These are phyloP conservation scores for Pseudocercospora crystallina DNA, from an alignment of 2,329 filamentous ascomycete genomes.

Conservation along the genomic window DNA sequence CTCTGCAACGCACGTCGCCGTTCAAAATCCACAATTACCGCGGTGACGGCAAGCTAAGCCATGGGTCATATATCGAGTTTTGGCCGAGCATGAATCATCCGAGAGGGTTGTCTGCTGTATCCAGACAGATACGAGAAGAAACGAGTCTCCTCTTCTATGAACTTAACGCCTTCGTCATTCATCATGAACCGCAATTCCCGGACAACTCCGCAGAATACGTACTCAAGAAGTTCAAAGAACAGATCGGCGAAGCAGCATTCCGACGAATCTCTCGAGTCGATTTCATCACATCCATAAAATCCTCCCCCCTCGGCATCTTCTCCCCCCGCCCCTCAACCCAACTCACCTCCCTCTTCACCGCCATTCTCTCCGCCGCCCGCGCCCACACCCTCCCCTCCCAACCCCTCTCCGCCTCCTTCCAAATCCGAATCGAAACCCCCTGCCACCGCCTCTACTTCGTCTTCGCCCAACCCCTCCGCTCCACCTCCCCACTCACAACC, in stretches of 20 bases:
- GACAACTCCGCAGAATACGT: conserved; percentile 4
- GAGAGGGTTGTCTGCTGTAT: conserved; percentile 7
- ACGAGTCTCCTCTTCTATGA: conserved; percentile 10
- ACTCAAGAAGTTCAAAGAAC: background rate
- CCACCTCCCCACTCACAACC: too few relatives aligned
- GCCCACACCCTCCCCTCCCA: background rate
- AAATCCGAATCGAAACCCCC: too few relatives aligned
- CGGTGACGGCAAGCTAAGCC: conserved; percentile 6
- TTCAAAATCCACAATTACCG: conserved; percentile 11
- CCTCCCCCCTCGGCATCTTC: too few relatives aligned
- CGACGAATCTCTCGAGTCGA: background rate
- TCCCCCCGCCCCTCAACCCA: too few relatives aligned
- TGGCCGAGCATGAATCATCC: background rate
- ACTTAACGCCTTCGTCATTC: conserved; percentile 6
- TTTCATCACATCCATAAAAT: background rate
- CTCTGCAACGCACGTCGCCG: background rate
- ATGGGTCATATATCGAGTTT: background rate
- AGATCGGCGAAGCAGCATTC: conserved; percentile 4
- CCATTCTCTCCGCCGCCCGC: too few relatives aligned
- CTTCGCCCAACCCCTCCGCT: too few relatives aligned
- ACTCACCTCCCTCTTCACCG: too few relatives aligned
- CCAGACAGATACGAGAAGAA: conserved; percentile 3
- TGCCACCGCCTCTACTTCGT: too few relatives aligned
- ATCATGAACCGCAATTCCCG: conserved; percentile 1
- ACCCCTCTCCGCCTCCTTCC: too few relatives aligned